phyloP scores from a whole-genome alignment of 345 rosid species.

The Eucalyptus cloeziana region DNA sequence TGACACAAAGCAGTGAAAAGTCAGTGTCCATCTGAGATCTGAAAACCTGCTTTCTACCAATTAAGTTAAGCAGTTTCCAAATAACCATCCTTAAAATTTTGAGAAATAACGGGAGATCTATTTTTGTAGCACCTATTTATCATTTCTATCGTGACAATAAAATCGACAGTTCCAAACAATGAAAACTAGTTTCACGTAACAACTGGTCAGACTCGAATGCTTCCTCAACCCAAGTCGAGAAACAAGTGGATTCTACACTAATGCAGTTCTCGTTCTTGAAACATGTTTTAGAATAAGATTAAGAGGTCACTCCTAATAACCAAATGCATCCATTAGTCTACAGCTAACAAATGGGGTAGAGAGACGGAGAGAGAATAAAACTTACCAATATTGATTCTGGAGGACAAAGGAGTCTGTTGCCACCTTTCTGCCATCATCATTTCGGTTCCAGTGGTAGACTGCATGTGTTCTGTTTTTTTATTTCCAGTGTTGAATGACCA shows the following conservation, averaged over 20 bases:
- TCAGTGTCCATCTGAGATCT: background rate
- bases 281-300: background rate
- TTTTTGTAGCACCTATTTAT: background rate
- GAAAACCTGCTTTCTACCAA: background rate
- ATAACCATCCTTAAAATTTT: background rate
- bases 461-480: constrained; percentile 84
- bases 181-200: background rate
- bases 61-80: background rate
- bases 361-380: background rate
- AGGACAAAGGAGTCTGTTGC: constrained; percentile 48
- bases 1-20: background rate
- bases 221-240: background rate
- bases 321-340: background rate
- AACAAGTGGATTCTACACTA: background rate
- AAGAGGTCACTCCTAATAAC: background rate
- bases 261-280: background rate
- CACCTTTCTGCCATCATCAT: constrained; percentile 81
- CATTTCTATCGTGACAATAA: background rate
- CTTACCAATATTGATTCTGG: constrained; percentile 73
- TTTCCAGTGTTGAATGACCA: constrained; percentile 82
- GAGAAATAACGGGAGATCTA: background rate
- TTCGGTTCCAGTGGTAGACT: constrained; percentile 83
- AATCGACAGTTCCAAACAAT: background rate
- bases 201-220: background rate
- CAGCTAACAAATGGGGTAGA: background rate